Conservation (phyloP, 1,284 basidiomycete genomes). For the Trichosporon sp. region DNA sequence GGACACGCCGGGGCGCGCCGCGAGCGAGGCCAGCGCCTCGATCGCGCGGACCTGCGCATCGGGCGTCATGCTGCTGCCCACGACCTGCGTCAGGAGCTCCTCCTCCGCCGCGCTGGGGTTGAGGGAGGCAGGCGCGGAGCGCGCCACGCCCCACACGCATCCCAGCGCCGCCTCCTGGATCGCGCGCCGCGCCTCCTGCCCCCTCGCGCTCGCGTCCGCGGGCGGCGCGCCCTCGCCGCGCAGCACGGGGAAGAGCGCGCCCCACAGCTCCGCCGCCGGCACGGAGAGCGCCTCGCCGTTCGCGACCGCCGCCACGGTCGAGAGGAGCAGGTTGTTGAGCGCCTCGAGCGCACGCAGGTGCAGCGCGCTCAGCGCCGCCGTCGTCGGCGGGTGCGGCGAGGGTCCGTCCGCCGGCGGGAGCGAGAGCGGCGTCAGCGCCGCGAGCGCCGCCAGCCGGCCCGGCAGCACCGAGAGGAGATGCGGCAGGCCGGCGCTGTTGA, state of each 20-base stretch:
- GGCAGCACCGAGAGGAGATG: slow-evolving; percentile 53
- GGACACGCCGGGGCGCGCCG: slow-evolving; percentile 59
- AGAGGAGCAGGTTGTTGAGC: slow-evolving; percentile 82
- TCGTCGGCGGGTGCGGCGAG: slow-evolving; percentile 76
- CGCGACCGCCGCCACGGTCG: slow-evolving; percentile 47
- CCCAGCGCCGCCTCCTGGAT: slow-evolving; percentile 48
- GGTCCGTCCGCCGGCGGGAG: slow-evolving; percentile 67
- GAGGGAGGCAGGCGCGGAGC: slow-evolving; percentile 17
- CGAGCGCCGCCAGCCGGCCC: slow-evolving; percentile 61
- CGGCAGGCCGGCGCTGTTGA: slow-evolving; percentile 33
- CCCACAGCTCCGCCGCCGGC: slow-evolving; percentile 59
- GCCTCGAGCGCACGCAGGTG: slow-evolving; percentile 83
- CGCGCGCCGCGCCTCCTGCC: slow-evolving; percentile 48
- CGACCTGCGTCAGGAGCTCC: slow-evolving; percentile 64
- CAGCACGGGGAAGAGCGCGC: slow-evolving; percentile 72
- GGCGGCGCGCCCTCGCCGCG: slow-evolving; percentile 37
- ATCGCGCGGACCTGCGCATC: slow-evolving; percentile 66
- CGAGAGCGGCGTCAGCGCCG: slow-evolving; percentile 68
- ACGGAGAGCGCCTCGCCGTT: slow-evolving; percentile 48
- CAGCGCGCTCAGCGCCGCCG: slow-evolving; percentile 70
- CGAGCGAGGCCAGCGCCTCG: slow-evolving; percentile 74
- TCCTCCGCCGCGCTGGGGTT: slow-evolving; percentile 46
- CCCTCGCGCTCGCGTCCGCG: slow-evolving; percentile 37
- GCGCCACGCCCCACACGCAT: slow-evolving; percentile 50
- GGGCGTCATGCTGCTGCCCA: slow-evolving; percentile 54